Evolutionary conservation across 192 early-diverging fungal species (phyloP).

Genomic region (Rhizoclosmatium globosum): DNA sequence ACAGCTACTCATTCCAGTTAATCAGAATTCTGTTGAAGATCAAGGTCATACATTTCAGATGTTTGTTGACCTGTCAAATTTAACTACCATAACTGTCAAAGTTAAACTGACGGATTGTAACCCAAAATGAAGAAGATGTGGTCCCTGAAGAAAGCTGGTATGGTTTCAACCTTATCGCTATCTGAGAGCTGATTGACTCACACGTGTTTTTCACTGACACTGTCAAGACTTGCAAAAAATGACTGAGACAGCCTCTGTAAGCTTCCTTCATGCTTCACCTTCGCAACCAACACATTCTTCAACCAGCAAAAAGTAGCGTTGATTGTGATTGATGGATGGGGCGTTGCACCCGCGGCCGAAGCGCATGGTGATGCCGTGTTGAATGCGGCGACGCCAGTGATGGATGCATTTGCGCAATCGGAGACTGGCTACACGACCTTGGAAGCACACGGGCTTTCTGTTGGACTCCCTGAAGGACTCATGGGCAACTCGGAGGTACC

Average conservation of each 20-base stretch:
- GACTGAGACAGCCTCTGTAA: neutral
- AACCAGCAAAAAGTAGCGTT: constrained; percentile 74
- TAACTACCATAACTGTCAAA: no score
- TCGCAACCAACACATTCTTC: neutral
- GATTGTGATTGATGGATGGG: constrained; percentile 97
- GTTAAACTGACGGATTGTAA: no score
- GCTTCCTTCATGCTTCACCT: neutral
- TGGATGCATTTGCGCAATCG: constrained; percentile 78
- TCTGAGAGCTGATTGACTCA: no score
- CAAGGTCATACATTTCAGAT: no score
- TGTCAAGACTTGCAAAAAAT: neutral
- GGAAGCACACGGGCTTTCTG: constrained; percentile 92
- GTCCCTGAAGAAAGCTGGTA: neutral
- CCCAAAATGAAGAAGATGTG: neutral
- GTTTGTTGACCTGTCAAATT: no score
- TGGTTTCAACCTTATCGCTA: neutral
- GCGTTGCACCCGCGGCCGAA: constrained; percentile 74
- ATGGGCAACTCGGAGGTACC: constrained; percentile 97
- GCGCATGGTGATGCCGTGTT: constrained; percentile 89
- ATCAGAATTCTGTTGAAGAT: no score
- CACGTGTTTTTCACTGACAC: no score
- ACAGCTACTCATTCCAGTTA: no score
- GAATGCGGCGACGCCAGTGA: constrained; percentile 92
- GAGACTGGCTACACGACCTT: constrained; percentile 74
- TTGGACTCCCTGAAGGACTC: constrained; percentile 97